Percentiles rank a stretch among this genome's conserved stretches.
Evolutionary conservation across 805 yeast genomes (phyloP).

Genomic region (Candida maris): DNA sequence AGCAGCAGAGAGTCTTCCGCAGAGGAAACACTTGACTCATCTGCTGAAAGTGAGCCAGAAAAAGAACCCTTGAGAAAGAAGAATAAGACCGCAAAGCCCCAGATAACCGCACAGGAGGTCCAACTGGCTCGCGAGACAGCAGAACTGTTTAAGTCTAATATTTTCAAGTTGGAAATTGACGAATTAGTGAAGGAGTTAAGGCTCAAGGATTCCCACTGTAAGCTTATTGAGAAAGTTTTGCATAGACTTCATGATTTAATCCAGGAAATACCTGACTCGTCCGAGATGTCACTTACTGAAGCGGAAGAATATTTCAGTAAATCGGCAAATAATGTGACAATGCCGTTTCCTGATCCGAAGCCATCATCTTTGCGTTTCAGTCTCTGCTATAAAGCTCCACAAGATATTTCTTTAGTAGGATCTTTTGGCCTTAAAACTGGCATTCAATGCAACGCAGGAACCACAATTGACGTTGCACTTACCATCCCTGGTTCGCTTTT

Average conservation of each 20-base stretch:
- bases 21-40: no score
- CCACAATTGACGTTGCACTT: slow-evolving; percentile 72
- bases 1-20: no score
- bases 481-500: slow-evolving; percentile 77
- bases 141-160: slow-evolving; percentile 89
- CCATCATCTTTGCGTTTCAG: slow-evolving; percentile 67
- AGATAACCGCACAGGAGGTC: slow-evolving; percentile 71
- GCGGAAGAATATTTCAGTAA: slow-evolving; percentile 52
- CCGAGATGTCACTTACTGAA: slow-evolving; percentile 50
- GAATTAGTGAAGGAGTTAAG: slow-evolving; percentile 80
- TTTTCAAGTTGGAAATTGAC: slow-evolving; percentile 92
- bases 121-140: slow-evolving; percentile 93
- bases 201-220: slow-evolving; percentile 63
- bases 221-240: slow-evolving; percentile 66
- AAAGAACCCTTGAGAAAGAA: slow-evolving; percentile 11
- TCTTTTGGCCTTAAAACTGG: slow-evolving; percentile 86
- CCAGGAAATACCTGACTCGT: slow-evolving; percentile 57
- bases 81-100: slow-evolving; percentile 11
- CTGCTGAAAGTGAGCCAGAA: slow-evolving; percentile 17
- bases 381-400: slow-evolving; percentile 67
- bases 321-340: slow-evolving; percentile 44
- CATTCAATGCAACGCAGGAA: slow-evolving; percentile 56
- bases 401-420: slow-evolving; percentile 76
- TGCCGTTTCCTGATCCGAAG: slow-evolving; percentile 90
- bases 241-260: slow-evolving; percentile 70